These are phyloP conservation scores for Monilinia fructicola DNA, from an alignment of 2,329 filamentous ascomycete genomes.

Conservation along the genomic window DNA sequence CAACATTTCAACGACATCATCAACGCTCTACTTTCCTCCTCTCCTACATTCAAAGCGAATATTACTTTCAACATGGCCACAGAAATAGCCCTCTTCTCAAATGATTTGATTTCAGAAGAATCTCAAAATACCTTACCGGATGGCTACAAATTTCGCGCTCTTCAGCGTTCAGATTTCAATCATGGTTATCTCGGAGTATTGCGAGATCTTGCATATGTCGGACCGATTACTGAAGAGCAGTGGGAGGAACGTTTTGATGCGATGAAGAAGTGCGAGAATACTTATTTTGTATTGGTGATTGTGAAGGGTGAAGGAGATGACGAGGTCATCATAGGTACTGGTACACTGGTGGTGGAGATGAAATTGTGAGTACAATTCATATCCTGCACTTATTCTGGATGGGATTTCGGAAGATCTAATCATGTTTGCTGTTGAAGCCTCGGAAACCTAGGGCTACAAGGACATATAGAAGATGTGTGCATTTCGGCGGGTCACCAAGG, in stretches of 20 bases:
- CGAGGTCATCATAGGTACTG: constrained; percentile 74
- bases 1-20: background rate
- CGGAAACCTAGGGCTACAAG: constrained; percentile 75
- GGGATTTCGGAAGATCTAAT: background rate
- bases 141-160: constrained; percentile 20
- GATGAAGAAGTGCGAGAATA: constrained; percentile 59
- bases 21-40: background rate
- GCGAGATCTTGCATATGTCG: constrained; percentile 52
- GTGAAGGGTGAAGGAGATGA: constrained; percentile 57
- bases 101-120: constrained; percentile 15
- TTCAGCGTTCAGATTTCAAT: constrained; percentile 19
- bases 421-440: constrained; percentile 51
- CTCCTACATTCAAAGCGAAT: background rate
- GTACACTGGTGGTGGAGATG: constrained; percentile 83
- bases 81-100: constrained; percentile 12
- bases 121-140: constrained; percentile 10
- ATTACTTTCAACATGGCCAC: background rate
- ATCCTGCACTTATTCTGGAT: background rate
- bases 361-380: constrained; percentile 67
- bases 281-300: constrained; percentile 85
- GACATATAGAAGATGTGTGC: constrained; percentile 96
- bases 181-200: constrained; percentile 17
- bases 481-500: constrained; percentile 92
- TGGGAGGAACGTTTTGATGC: constrained; percentile 79
- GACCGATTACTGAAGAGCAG: constrained; percentile 71